Evolutionary conservation across 169 alveolate species (phyloP).

Genomic region (Eimeria acervulina): DNA sequence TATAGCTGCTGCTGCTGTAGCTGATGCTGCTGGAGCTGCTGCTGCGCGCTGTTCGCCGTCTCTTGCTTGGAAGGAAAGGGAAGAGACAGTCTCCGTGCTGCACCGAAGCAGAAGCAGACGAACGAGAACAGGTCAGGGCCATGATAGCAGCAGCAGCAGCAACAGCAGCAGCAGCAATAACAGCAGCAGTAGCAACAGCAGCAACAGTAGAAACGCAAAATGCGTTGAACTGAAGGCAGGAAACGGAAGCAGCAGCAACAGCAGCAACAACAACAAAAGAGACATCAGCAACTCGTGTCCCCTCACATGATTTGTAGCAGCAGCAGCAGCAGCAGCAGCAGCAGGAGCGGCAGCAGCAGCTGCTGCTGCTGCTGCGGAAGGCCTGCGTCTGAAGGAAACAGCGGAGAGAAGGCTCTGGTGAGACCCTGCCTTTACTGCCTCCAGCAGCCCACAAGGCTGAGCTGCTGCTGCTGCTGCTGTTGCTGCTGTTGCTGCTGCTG

Average conservation of each 20-base stretch:
- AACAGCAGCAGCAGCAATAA: too few relatives aligned
- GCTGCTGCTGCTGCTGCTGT: conserved; percentile 57
- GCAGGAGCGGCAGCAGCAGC: neutral
- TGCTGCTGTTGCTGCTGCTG: conserved; percentile 39
- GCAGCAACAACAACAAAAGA: neutral
- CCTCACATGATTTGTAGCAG: neutral
- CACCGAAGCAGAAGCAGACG: too few relatives aligned
- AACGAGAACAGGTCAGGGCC: too few relatives aligned
- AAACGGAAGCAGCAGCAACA: neutral
- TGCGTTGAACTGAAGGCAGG: too few relatives aligned
- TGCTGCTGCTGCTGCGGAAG: conserved; percentile 20
- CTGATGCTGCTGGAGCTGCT: too few relatives aligned
- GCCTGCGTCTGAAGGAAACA: neutral
- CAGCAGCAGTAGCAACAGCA: too few relatives aligned
- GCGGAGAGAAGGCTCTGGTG: conserved; percentile 22
- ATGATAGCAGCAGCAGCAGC: too few relatives aligned
- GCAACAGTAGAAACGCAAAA: too few relatives aligned
- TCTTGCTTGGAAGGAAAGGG: too few relatives aligned
- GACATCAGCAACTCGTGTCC: neutral
- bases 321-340: conserved; percentile 14
- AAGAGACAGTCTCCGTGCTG: too few relatives aligned
- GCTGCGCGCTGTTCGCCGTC: too few relatives aligned
- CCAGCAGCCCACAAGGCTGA: neutral
- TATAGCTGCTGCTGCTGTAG: too few relatives aligned
- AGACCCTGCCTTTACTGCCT: conserved; percentile 44